Evolutionary conservation across 495 filamentous ascomycete species (phyloP), one percentile per base, ranked within the genome.

Genomic region (Penicillium pulvis): DNA sequence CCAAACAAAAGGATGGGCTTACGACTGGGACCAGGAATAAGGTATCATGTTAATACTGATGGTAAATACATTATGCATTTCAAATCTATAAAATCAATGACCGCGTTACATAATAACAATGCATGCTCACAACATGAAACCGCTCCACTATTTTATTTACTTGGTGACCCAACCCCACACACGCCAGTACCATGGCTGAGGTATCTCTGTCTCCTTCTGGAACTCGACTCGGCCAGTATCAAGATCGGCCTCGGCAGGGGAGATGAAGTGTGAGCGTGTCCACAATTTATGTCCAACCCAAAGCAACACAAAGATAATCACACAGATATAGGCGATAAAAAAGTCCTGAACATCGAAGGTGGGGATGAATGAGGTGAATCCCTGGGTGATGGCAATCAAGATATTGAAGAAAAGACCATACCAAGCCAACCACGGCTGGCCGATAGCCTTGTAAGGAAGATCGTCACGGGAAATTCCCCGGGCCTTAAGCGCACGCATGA

Each of bases 301-400:
- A n/a, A 85, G 61, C 6, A 79, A 66, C n/a, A 73, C 57, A 41
- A 83, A 85, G 8, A 85, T 46, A 19, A 84, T 82, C 3, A 84
- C 55, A 53, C 76, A 80, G 53, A 83, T 70, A 47, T 85, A 85
- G 1, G 77, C 71, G 1, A 77, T 73, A 24, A 85, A 83, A 62
- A 85, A 85, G 35, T 70, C 66, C 57, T 68, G 72, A 3, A 73
- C 72, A 57, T 66, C 67, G 81, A 85, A 88, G 10, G 23, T 48
- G 1, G 77, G 76, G 31, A 87, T 82, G 66, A 85, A 88, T 7
- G 76, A 75, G 1, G 79, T 84, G 64, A 88, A 88, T 2, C 85
- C 85, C 65, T 86, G 82, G 1, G 83, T 85, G 6, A 88, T 51
- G 43, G 80, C 75, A 57, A 88, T 83, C 30, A 87, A 63, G 17